phyloP scores from a whole-genome alignment of 2,329 filamentous ascomycete genomes.

The Xylaria digitata region DNA sequence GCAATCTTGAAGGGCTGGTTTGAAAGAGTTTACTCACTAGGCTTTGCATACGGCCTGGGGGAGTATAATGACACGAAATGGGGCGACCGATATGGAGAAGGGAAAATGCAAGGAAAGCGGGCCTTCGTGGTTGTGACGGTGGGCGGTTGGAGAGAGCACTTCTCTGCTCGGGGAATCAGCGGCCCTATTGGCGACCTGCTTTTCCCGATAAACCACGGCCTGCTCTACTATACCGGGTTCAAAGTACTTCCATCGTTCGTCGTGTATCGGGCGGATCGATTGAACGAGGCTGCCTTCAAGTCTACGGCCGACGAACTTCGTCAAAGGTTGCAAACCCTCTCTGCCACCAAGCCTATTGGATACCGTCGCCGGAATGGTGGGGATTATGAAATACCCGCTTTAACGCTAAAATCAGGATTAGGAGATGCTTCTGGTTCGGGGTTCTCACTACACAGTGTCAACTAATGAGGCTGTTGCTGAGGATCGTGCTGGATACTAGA shows the following conservation, averaged over 20 bases:
- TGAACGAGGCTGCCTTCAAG: constrained; percentile 8
- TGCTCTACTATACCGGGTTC: constrained; percentile 22
- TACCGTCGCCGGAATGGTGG: neutral
- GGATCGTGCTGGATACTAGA: too few relatives aligned
- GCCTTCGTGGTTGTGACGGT: constrained; percentile 12
- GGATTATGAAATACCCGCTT: neutral
- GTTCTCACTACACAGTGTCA: neutral
- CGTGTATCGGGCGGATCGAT: constrained; percentile 14
- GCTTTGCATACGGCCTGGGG: constrained; percentile 20
- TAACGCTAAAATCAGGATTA: neutral
- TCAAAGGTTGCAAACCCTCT: constrained; percentile 6
- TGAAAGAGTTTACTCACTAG: constrained; percentile 16
- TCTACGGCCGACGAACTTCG: constrained; percentile 8
- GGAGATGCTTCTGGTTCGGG: neutral
- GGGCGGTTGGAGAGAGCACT: constrained; percentile 11
- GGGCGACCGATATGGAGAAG: constrained; percentile 21
- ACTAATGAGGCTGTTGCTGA: neutral
- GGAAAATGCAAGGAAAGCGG: constrained; percentile 22
- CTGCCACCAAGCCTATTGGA: neutral
- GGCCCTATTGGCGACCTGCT: constrained; percentile 25
- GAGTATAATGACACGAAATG: constrained; percentile 5
- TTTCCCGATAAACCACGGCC: constrained; percentile 17
- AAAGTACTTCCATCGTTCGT: constrained; percentile 17
- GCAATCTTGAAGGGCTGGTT: constrained; percentile 24
- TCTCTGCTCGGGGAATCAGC: constrained; percentile 17